Percentiles rank a stretch among this genome's conserved stretches.
phyloP scores from a whole-genome alignment of 108 stramenopile genomes.

The Cylindrotheca fusiformis region DNA sequence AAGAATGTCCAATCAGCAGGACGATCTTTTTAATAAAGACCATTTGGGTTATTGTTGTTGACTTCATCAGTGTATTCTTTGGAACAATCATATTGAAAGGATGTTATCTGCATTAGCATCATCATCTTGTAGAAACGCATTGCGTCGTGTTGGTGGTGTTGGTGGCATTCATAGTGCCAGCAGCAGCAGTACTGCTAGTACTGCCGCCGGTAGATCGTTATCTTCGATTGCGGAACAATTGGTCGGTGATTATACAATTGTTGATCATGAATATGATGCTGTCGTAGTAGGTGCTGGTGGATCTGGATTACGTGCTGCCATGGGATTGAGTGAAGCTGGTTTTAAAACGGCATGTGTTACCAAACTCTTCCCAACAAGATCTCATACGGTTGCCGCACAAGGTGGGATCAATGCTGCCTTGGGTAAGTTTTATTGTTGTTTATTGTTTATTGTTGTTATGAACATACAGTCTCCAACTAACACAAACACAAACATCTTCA shows the following conservation, averaged over 20 bases:
- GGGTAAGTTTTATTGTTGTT: slow-evolving; percentile 37
- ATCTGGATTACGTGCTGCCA: slow-evolving; percentile 96
- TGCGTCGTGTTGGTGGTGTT: not conserved
- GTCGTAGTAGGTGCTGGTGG: slow-evolving; percentile 99
- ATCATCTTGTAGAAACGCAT: no score
- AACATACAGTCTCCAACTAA: not conserved
- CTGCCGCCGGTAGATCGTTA: not conserved
- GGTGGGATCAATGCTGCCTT: slow-evolving; percentile 99
- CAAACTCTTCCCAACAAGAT: slow-evolving; percentile 98
- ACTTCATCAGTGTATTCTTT: no score
- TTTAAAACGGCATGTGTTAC: slow-evolving; percentile 99
- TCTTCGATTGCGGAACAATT: slow-evolving; percentile 32
- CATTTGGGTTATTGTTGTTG: no score
- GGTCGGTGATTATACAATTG: slow-evolving; percentile 82
- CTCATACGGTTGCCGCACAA: slow-evolving; percentile 99
- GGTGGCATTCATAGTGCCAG: not conserved
- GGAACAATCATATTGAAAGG: no score
- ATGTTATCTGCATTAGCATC: no score
- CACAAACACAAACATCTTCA: not conserved
- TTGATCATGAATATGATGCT: slow-evolving; percentile 98
- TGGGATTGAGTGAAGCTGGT: slow-evolving; percentile 97
- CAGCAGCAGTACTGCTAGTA: not conserved
- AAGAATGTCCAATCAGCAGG: no score
- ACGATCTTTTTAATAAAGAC: no score
- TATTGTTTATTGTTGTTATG: not conserved